phyloP scores from a whole-genome alignment of 2,329 filamentous ascomycete species.

The Onygena corvina region DNA sequence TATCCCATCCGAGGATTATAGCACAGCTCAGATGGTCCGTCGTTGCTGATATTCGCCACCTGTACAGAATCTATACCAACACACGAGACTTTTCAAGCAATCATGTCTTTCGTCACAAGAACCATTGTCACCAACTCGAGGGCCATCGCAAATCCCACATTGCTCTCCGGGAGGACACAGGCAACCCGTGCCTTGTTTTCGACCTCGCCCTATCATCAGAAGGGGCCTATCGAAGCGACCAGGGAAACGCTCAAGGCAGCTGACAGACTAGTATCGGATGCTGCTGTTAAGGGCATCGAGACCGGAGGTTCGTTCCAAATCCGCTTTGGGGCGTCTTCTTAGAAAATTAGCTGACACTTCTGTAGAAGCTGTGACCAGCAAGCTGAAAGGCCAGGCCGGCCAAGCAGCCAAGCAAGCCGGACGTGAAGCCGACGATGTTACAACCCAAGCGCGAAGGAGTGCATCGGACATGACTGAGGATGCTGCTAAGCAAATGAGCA shows the following conservation, averaged over 20 bases:
- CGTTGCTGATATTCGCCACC: neutral
- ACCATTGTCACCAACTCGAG: constrained; percentile 20
- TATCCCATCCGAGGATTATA: too few relatives aligned
- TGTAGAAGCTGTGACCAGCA: constrained; percentile 41
- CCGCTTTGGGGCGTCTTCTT: too few relatives aligned
- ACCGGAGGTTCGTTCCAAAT: constrained; percentile 42
- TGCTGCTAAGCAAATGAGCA: constrained; percentile 25
- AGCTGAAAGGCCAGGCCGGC: constrained; percentile 33
- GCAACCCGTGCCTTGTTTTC: constrained; percentile 34
- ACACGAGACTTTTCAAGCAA: constrained; percentile 8
- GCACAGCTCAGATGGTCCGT: neutral
- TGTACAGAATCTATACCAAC: neutral
- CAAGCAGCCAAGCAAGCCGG: constrained; percentile 32
- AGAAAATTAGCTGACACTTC: constrained; percentile 7
- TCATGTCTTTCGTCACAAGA: constrained; percentile 30
- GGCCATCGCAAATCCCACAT: constrained; percentile 16
- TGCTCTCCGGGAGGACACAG: constrained; percentile 8
- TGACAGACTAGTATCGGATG: constrained; percentile 45
- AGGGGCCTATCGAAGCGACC: constrained; percentile 42
- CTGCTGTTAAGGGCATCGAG: constrained; percentile 50
- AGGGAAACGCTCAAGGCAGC: constrained; percentile 49
- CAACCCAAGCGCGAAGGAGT: constrained; percentile 23
- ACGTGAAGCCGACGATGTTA: constrained; percentile 15
- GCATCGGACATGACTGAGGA: constrained; percentile 22
- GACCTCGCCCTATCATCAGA: constrained; percentile 40